Evolutionary conservation across 208 protist species (phyloP), one percentile per base, ranked within the genome.

Genomic region (Angomonas ambiguus): DNA sequence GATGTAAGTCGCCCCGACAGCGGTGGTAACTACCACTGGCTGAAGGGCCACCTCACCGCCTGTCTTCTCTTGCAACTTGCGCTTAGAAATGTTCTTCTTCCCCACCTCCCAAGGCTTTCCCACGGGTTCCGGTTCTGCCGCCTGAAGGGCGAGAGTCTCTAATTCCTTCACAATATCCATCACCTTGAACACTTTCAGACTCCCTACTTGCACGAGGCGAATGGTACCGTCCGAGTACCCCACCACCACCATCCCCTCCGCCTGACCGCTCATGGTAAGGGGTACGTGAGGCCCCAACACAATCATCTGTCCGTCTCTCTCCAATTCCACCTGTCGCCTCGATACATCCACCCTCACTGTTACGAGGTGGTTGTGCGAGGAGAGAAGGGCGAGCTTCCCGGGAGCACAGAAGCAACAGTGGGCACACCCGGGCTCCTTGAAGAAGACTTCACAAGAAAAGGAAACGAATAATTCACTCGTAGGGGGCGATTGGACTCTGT

Each of bases 241-340:
- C 0, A 92, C 68, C 4, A 83, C 62, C 18, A 95, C 48, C 28
- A 81, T 22, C 25, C 71, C 67, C 20, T 78, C 48, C 20, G 69
- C 72, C 64, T 67, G 74, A 62, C 69, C 32, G 30, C 69, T 53
- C 56, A 91, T 79, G 27, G 63, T 75, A 4, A 80, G 68, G 1
- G 85, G 77, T 1, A 58, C 69, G 28, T 77, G 69, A 0, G 70
- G 64, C 10, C 77, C 69, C 1, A 62, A 70, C 18, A 71, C 65
- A 18, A 92, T 48, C 31, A 87, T 76, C 51, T 93, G 87, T 11
- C 87, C 87, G 63, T 93, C 84, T 4, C 84, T 74, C 27, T 82
- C 69, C 13, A 85, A 34, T 25, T 66, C 24, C 13, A 76, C 67
- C n/a, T 8, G 61, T 51, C 72, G 38, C 13, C 31, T 8, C 20